phyloP scores from a whole-genome alignment of 2,329 filamentous ascomycete genomes.

The Neocucurbitaria cava region DNA sequence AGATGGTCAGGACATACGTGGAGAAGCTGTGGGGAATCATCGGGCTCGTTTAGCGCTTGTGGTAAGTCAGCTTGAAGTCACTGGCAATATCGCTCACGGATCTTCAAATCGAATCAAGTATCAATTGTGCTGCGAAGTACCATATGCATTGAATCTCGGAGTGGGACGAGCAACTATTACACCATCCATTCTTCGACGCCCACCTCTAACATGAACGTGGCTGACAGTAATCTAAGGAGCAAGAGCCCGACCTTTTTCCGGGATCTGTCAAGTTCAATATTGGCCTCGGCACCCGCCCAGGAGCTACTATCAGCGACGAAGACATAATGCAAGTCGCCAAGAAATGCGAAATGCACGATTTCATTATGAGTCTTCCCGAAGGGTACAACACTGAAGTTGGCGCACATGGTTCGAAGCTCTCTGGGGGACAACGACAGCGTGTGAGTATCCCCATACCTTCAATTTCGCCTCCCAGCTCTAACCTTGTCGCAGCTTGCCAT shows the following conservation, averaged over 20 bases:
- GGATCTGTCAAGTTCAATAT: slow-evolving; percentile 55
- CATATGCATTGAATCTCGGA: neutral
- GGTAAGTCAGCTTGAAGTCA: slow-evolving; percentile 18
- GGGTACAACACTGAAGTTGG: slow-evolving; percentile 57
- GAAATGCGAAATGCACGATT: slow-evolving; percentile 55
- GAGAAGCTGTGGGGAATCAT: slow-evolving; percentile 45
- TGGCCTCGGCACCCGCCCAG: slow-evolving; percentile 47
- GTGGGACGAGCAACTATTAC: neutral
- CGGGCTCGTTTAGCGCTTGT: slow-evolving; percentile 53
- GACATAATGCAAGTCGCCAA: slow-evolving; percentile 47
- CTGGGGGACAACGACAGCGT: slow-evolving; percentile 57
- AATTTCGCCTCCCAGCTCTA: too few relatives aligned
- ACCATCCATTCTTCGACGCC: neutral
- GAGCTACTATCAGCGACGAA: slow-evolving; percentile 27
- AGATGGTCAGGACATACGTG: slow-evolving; percentile 52
- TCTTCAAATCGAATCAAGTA: neutral
- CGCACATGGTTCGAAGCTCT: slow-evolving; percentile 52
- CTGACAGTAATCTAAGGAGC: slow-evolving; percentile 28
- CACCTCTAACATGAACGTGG: neutral
- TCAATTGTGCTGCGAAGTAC: neutral
- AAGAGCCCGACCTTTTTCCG: slow-evolving; percentile 56
- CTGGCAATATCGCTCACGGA: neutral
- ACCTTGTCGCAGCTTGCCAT: too few relatives aligned
- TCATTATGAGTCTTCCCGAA: slow-evolving; percentile 56
- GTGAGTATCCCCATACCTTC: too few relatives aligned